Percentiles rank a stretch among this genome's conserved stretches.
Evolutionary conservation across 2,329 filamentous ascomycete genomes (phyloP).

Genomic region (Xylariales sp.): DNA sequence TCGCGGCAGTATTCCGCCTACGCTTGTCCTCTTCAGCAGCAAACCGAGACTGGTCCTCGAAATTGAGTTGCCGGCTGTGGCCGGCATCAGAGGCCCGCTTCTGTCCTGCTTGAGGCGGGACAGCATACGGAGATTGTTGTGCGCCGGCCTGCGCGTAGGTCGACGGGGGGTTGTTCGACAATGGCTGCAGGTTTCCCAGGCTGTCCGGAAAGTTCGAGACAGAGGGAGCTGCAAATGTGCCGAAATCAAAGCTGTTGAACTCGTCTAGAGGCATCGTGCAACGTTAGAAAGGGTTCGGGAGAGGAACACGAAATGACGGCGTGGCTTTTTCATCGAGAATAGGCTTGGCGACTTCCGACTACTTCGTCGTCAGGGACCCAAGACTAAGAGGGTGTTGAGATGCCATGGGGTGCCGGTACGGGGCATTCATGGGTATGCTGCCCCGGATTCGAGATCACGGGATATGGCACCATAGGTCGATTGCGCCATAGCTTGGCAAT

Average conservation of each 20-base stretch:
- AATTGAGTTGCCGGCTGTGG: slow-evolving; percentile 39
- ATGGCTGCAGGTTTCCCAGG: slow-evolving; percentile 39
- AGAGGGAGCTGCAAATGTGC: slow-evolving; percentile 45
- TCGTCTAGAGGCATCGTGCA: slow-evolving; percentile 50
- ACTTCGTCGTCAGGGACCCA: slow-evolving; percentile 17
- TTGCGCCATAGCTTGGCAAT: slow-evolving; percentile 28
- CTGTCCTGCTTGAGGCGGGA: slow-evolving; percentile 30
- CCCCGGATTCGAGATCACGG: slow-evolving; percentile 43
- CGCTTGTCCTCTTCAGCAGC: slow-evolving; percentile 88
- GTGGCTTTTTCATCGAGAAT: slow-evolving; percentile 19
- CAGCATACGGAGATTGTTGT: slow-evolving; percentile 31
- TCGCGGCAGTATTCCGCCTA: slow-evolving; percentile 81
- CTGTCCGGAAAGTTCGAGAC: slow-evolving; percentile 41
- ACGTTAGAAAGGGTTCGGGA: slow-evolving; percentile 30
- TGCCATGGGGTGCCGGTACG: slow-evolving; percentile 15
- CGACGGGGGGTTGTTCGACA: slow-evolving; percentile 48
- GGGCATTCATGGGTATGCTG: slow-evolving; percentile 19
- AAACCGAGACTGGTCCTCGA: slow-evolving; percentile 53
- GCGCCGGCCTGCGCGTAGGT: slow-evolving; percentile 36
- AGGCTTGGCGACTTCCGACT: slow-evolving; percentile 23
- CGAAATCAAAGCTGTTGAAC: slow-evolving; percentile 53
- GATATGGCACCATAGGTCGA: slow-evolving; percentile 55
- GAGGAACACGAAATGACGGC: slow-evolving; percentile 18
- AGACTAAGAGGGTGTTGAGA: too few species aligned
- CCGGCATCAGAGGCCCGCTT: slow-evolving; percentile 42